phyloP scores from a whole-genome alignment of 140 eudicot species.

The Anethum foeniculum region DNA sequence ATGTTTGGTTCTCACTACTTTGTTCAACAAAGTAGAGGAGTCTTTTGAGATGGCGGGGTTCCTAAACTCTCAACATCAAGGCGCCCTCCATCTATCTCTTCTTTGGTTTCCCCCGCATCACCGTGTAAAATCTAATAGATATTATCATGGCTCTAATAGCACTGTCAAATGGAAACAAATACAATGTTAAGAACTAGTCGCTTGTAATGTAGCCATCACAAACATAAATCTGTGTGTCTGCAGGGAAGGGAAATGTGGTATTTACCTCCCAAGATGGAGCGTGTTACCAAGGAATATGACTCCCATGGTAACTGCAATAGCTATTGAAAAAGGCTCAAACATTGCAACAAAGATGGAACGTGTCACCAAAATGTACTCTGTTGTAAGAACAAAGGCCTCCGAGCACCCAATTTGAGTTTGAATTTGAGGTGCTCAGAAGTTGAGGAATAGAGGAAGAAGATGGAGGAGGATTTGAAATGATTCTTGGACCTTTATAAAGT shows the following conservation, averaged over 20 bases:
- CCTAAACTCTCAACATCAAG: conserved; percentile 25
- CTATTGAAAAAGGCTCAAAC: conserved; percentile 86
- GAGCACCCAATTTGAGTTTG: conserved; percentile 49
- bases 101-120: conserved; percentile 76
- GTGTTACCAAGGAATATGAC: conserved; percentile 52
- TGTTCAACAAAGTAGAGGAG: conserved; percentile 47
- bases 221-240: not conserved
- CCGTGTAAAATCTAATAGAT: conserved; percentile 67
- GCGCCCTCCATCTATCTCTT: conserved; percentile 18
- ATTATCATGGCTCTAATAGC: conserved; percentile 59
- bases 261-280: conserved; percentile 55
- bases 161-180: conserved; percentile 23
- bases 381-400: conserved; percentile 26
- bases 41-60: conserved; percentile 23
- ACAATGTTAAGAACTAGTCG: not conserved
- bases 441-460: conserved; percentile 13
- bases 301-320: conserved; percentile 77
- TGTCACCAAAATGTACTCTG: conserved; percentile 30
- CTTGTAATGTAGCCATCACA: not conserved
- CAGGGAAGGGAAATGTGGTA: not conserved
- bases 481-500: conserved; percentile 66
- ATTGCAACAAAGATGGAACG: conserved; percentile 80
- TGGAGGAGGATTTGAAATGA: conserved; percentile 18
- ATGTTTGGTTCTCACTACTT: conserved; percentile 17
- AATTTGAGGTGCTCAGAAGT: conserved; percentile 16